Conservation (phyloP, 805 yeast genomes). For the Ascoidea asiatica region DNA sequence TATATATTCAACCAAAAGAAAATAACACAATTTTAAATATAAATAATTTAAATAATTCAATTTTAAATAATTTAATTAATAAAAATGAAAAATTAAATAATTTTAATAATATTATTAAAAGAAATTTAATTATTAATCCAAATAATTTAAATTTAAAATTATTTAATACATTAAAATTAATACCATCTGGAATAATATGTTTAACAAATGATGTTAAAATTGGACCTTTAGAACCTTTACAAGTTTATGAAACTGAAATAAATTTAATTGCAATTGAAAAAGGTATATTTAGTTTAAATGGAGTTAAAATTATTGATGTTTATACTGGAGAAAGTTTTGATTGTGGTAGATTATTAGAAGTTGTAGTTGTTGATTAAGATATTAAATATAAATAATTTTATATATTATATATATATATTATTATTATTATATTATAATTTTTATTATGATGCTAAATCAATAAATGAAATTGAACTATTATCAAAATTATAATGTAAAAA, state of each 20-base stretch:
- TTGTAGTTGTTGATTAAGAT: conserved; percentile 30
- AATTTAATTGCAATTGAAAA: conserved; percentile 44
- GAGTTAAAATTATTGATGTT: conserved; percentile 52
- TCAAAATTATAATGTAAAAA: background rate
- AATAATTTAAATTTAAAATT: conserved; percentile 13
- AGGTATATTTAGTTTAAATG: conserved; percentile 54
- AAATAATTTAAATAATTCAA: conserved; percentile 9
- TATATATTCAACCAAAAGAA: conserved; percentile 26
- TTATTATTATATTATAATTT: no score
- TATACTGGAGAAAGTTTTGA: conserved; percentile 54
- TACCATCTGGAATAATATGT: conserved; percentile 43
- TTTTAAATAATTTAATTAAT: conserved; percentile 4
- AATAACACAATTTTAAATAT: conserved; percentile 3
- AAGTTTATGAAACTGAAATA: conserved; percentile 51
- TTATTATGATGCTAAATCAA: no score
- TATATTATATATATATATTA: no score
- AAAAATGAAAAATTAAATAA: conserved; percentile 11
- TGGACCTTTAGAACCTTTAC: conserved; percentile 46
- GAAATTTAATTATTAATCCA: conserved; percentile 4
- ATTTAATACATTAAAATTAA: conserved; percentile 26
- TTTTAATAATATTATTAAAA: conserved; percentile 1
- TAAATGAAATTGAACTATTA: background rate
- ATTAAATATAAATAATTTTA: no score
- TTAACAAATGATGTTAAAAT: conserved; percentile 53
- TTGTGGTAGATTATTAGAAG: conserved; percentile 58